A percentile compares a stretch with the other conserved stretches of the same genome.
Evolutionary conservation across 2,329 filamentous ascomycete genomes (phyloP).

Genomic region (Talaromyces sp.): DNA sequence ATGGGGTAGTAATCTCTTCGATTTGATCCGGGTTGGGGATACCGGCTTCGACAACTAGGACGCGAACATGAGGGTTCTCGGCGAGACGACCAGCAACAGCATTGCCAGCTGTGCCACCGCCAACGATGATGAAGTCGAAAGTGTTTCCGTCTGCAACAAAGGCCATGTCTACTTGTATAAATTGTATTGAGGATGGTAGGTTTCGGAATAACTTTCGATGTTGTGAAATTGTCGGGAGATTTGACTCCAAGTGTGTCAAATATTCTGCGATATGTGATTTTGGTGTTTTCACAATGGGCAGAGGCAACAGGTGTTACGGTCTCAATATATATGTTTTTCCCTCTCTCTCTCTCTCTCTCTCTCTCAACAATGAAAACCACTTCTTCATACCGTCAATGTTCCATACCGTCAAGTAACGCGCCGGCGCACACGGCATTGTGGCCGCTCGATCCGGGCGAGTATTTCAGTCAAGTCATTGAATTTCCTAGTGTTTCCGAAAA

Average conservation of each 20-base stretch:
- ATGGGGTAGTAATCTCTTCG: conserved; percentile 54
- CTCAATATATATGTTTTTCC: conserved; percentile 20
- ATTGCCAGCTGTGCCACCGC: conserved; percentile 34
- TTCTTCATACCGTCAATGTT: conserved; percentile 30
- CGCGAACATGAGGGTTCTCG: conserved; percentile 23
- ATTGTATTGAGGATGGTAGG: neutral
- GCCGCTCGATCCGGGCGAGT: neutral
- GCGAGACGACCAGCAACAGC: conserved; percentile 34
- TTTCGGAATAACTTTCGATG: neutral
- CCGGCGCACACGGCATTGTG: neutral
- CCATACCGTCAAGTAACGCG: neutral
- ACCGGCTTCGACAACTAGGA: conserved; percentile 22
- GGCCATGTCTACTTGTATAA: neutral
- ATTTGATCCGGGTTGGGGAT: conserved; percentile 43
- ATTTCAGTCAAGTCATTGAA: neutral
- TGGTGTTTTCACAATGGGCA: neutral
- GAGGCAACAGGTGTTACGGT: neutral
- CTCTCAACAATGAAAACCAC: conserved; percentile 29
- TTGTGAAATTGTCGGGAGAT: neutral
- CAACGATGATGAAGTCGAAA: conserved; percentile 35
- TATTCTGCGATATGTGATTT: neutral
- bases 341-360: conserved; percentile 27
- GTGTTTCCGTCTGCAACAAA: neutral
- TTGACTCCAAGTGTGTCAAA: neutral
- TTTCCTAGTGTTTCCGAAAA: neutral